These are phyloP conservation scores for Pyrenophora seminiperda DNA, from an alignment of 2,329 filamentous ascomycete genomes.

Conservation along the genomic window DNA sequence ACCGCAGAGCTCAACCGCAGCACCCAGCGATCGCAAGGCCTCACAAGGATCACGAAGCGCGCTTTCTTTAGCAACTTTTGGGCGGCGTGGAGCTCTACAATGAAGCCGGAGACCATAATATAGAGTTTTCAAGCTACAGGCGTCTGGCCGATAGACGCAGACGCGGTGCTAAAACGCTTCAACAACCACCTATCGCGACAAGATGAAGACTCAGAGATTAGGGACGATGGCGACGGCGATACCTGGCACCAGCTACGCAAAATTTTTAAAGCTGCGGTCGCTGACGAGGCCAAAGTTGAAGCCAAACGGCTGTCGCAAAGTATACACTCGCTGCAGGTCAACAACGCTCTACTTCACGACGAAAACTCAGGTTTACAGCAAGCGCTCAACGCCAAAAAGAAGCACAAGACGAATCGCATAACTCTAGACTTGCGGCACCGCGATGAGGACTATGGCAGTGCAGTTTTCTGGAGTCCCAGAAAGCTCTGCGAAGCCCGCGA, in stretches of 20 bases:
- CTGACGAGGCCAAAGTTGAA: not conserved
- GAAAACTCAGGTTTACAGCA: no score
- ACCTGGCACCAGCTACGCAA: not conserved
- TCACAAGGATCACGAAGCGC: no score
- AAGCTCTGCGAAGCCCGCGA: no score
- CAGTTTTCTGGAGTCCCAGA: not conserved
- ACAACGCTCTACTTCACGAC: no score
- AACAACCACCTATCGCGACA: not conserved
- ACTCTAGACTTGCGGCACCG: not conserved
- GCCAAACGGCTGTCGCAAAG: not conserved
- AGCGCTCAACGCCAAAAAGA: no score
- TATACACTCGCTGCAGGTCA: no score
- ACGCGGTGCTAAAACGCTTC: not conserved
- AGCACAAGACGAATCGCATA: no score
- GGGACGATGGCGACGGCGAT: not conserved
- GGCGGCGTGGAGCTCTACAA: not conserved
- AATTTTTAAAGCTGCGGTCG: not conserved
- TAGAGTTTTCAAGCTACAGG: not conserved
- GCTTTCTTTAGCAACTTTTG: not conserved
- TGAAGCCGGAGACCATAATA: not conserved
- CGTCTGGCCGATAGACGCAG: not conserved
- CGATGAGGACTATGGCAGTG: not conserved
- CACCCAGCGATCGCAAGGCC: not conserved
- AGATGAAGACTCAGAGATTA: not conserved
- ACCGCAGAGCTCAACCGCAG: no score